Evolutionary conservation across 148 eudicot genomes (phyloP).

Genomic region (Tetragonia tetragonoides): DNA sequence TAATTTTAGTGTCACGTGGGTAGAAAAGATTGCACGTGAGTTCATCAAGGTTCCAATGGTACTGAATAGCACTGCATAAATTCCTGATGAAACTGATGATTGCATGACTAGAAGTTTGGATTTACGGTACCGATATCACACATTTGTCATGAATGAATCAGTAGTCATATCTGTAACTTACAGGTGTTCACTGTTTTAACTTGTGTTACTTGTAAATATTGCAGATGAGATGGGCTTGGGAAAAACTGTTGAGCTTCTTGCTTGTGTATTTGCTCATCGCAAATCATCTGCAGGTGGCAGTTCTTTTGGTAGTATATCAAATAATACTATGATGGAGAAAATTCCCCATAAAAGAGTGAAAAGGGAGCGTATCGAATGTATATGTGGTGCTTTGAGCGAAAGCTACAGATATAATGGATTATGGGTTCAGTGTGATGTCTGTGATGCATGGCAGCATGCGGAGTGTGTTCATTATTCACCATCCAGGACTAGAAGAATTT

Average conservation of each 20-base stretch:
- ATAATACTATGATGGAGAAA: conserved; percentile 31
- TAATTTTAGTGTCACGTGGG: not conserved
- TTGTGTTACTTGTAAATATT: conserved; percentile 23
- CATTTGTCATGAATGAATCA: no score
- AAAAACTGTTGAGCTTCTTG: conserved; percentile 94
- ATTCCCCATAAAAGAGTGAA: conserved; percentile 59
- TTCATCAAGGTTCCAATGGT: not conserved
- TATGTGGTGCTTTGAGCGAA: conserved; percentile 87
- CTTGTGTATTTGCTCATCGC: conserved; percentile 76
- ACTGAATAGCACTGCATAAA: not conserved
- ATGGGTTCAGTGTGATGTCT: conserved; percentile 98
- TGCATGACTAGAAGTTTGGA: no score
- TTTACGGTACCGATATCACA: no score
- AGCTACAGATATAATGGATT: conserved; percentile 71
- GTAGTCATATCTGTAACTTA: not conserved
- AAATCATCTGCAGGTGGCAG: conserved; percentile 45
- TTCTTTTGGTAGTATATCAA: conserved; percentile 30
- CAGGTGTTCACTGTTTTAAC: conserved; percentile 14
- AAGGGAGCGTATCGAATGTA: conserved; percentile 91
- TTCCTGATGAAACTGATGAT: not conserved
- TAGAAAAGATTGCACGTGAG: not conserved
- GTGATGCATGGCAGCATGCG: conserved; percentile 99
- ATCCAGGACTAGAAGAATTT: conserved; percentile 30
- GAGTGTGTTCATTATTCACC: conserved; percentile 77
- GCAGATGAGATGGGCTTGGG: conserved; percentile 99